Evolutionary conservation across 1,284 basidiomycete species (phyloP).

Genomic region (Psilocybe mexicana): DNA sequence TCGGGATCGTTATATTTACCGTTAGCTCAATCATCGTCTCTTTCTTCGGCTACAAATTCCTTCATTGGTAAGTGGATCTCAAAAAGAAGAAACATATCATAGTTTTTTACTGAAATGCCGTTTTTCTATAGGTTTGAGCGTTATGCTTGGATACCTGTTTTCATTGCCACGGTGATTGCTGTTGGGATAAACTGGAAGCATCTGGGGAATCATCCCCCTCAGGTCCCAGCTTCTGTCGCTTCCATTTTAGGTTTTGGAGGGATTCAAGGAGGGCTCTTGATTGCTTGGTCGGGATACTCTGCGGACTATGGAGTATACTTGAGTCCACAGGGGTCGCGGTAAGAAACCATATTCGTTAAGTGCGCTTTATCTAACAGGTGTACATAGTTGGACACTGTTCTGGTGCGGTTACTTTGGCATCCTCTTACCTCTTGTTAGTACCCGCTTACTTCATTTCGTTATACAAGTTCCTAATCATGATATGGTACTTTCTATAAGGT

Average conservation of each 20-base stretch:
- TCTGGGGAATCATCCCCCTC: conserved; percentile 36
- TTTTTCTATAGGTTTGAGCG: conserved; percentile 61
- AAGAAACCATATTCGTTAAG: neutral
- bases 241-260: conserved; percentile 64
- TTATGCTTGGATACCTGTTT: conserved; percentile 74
- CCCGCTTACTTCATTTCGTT: neutral
- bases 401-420: conserved; percentile 74
- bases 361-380: neutral
- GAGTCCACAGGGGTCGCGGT: conserved; percentile 18
- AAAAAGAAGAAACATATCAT: too few species aligned
- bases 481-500: conserved; percentile 37
- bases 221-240: conserved; percentile 50
- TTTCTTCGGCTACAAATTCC: conserved; percentile 76
- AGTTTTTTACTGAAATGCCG: neutral
- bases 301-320: conserved; percentile 77
- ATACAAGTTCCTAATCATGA: neutral
- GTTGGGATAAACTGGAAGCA: conserved; percentile 73
- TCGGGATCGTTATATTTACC: conserved; percentile 87
- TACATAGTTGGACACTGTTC: conserved; percentile 65
- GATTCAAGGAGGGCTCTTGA: conserved; percentile 70
- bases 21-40: conserved; percentile 78
- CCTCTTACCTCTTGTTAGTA: conserved; percentile 55
- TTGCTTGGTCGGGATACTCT: conserved; percentile 63
- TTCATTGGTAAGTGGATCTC: conserved; percentile 50
- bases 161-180: conserved; percentile 75